phyloP scores from a whole-genome alignment of 2,329 filamentous ascomycete genomes.

The Penicillium polonicum region DNA sequence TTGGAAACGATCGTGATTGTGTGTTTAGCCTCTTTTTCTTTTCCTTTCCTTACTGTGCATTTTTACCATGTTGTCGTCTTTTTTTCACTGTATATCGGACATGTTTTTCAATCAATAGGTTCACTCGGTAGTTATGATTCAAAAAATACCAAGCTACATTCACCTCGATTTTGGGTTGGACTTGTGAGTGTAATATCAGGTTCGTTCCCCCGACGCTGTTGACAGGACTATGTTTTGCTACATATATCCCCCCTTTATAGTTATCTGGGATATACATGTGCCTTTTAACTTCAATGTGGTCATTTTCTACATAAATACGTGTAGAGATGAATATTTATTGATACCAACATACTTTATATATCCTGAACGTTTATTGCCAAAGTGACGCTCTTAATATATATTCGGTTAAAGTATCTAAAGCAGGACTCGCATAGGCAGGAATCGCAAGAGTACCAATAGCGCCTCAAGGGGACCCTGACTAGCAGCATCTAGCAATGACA shows the following conservation, averaged over 20 bases:
- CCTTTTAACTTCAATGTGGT: background rate
- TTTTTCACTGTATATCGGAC: slow-evolving; percentile 3
- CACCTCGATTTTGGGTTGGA: background rate
- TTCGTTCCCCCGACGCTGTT: too few species aligned
- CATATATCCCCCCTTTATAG: too few species aligned
- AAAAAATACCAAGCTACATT: slow-evolving; percentile 1
- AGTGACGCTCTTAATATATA: too few species aligned
- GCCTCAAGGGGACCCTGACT: background rate
- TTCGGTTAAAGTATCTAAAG: background rate
- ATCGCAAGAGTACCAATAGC: background rate
- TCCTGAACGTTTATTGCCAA: too few species aligned
- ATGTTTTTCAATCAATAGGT: background rate
- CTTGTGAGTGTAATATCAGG: background rate
- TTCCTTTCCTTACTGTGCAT: background rate
- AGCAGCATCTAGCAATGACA: background rate
- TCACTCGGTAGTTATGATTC: background rate
- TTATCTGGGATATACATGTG: background rate
- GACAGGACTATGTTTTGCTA: background rate
- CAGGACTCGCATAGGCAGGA: background rate
- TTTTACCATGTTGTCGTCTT: background rate
- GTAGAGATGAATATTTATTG: background rate
- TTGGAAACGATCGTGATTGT: background rate
- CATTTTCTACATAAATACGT: too few species aligned
- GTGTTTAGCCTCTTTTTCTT: slow-evolving; percentile 1
- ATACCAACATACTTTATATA: background rate